Percentiles rank a stretch among this genome's conserved stretches.
Evolutionary conservation across 2,329 filamentous ascomycete genomes (phyloP).

Genomic region (Neopestalotiopsis rosae): DNA sequence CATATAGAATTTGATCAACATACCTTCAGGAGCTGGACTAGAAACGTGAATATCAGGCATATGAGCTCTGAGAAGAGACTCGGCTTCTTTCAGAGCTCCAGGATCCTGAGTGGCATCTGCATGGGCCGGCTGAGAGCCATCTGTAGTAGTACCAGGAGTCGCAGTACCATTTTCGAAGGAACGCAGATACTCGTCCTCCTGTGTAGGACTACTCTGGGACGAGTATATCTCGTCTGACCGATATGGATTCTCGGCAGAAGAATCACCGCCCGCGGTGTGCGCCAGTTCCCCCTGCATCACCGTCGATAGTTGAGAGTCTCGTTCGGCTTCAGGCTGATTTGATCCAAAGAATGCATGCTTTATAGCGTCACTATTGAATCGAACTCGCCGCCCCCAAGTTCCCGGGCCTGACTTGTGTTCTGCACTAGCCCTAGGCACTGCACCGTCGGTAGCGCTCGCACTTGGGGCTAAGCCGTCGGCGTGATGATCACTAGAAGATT

Average conservation of each 20-base stretch:
- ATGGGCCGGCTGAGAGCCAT: background rate
- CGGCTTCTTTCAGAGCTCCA: background rate
- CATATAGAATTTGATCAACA: background rate
- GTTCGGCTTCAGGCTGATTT: background rate
- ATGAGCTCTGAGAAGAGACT: conserved; percentile 11
- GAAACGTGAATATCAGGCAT: conserved; percentile 1
- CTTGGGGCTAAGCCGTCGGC: background rate
- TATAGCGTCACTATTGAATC: conserved; percentile 5
- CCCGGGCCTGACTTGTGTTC: background rate
- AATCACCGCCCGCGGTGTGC: background rate
- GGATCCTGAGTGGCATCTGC: background rate
- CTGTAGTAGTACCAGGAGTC: background rate
- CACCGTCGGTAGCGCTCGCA: conserved; percentile 1
- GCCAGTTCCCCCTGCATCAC: background rate
- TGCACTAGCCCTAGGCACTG: background rate
- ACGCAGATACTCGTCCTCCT: conserved; percentile 4
- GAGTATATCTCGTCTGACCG: background rate
- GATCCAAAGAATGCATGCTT: background rate
- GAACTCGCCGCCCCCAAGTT: background rate
- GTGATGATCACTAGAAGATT: background rate
- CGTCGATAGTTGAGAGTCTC: background rate
- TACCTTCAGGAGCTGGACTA: background rate
- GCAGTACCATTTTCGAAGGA: background rate
- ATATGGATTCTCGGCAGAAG: background rate
- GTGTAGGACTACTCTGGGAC: background rate